Percentiles rank a stretch among this genome's conserved stretches.
These are phyloP conservation scores for Ballota nigra DNA, from an alignment of 257 asterid genomes.

Conservation along the genomic window DNA sequence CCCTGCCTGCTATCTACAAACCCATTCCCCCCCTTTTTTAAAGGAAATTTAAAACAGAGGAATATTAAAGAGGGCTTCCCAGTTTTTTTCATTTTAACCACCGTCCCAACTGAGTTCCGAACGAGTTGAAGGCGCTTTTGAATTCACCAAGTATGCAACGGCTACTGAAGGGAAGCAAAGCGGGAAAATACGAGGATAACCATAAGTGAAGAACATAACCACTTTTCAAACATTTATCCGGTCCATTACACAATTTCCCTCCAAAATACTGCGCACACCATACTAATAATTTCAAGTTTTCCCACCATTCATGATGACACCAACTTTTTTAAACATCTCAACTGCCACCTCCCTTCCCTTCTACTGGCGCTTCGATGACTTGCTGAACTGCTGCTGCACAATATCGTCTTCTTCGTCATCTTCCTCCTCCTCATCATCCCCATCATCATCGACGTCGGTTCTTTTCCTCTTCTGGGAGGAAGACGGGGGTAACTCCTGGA, in stretches of 20 bases:
- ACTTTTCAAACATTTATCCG: slow-evolving; percentile 60
- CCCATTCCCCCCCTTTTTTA: neutral
- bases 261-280: slow-evolving; percentile 38
- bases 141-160: slow-evolving; percentile 22
- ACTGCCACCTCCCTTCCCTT: neutral
- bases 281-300: slow-evolving; percentile 21
- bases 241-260: slow-evolving; percentile 53
- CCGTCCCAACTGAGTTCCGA: slow-evolving; percentile 37
- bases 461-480: slow-evolving; percentile 65
- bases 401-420: slow-evolving; percentile 24
- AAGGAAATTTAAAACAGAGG: neutral
- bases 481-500: slow-evolving; percentile 70
- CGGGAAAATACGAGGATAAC: slow-evolving; percentile 28
- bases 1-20: neutral
- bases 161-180: slow-evolving; percentile 30
- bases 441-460: slow-evolving; percentile 32
- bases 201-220: slow-evolving; percentile 36
- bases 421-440: slow-evolving; percentile 6
- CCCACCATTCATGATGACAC: slow-evolving; percentile 12
- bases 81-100: neutral
- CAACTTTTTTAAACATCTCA: neutral
- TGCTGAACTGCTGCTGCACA: slow-evolving; percentile 29
- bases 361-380: slow-evolving; percentile 50
- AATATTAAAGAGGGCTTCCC: neutral
- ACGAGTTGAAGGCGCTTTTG: slow-evolving; percentile 43